These are phyloP conservation scores for Uncinocarpus reesii DNA, from an alignment of 2,329 filamentous ascomycete species.

Conservation along the genomic window DNA sequence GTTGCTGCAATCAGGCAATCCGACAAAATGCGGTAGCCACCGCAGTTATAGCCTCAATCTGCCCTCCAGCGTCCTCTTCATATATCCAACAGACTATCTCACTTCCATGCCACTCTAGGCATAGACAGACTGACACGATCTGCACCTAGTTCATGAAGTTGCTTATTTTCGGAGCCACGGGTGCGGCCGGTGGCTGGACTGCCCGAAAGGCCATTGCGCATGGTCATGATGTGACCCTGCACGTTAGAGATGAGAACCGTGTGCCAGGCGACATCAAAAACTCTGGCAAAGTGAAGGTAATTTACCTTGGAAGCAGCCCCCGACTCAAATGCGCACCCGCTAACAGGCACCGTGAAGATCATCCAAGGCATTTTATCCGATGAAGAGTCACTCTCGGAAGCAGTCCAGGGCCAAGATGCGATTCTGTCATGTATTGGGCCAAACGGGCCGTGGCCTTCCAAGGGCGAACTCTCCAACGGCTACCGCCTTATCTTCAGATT, in stretches of 20 bases:
- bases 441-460: not conserved
- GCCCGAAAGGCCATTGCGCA: slow-evolving; percentile 15
- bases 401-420: slow-evolving; percentile 18
- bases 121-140: slow-evolving; percentile 12
- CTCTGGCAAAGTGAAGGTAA: slow-evolving; percentile 15
- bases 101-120: not conserved
- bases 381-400: slow-evolving; percentile 14
- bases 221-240: slow-evolving; percentile 16
- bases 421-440: slow-evolving; percentile 19
- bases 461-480: slow-evolving; percentile 10
- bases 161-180: slow-evolving; percentile 17
- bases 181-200: slow-evolving; percentile 8
- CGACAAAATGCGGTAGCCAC: no score
- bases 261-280: slow-evolving; percentile 15
- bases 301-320: no score
- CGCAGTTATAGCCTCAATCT: no score
- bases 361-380: slow-evolving; percentile 14
- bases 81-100: no score
- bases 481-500: slow-evolving; percentile 20
- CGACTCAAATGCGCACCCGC: no score
- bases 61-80: no score
- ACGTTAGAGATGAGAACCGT: slow-evolving; percentile 18
- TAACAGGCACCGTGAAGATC: slow-evolving; percentile 8
- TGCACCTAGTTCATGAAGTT: no score
- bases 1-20: no score